These are phyloP conservation scores for Trametopsis cervina DNA, from an alignment of 768 basidiomycete species.

Conservation along the genomic window DNA sequence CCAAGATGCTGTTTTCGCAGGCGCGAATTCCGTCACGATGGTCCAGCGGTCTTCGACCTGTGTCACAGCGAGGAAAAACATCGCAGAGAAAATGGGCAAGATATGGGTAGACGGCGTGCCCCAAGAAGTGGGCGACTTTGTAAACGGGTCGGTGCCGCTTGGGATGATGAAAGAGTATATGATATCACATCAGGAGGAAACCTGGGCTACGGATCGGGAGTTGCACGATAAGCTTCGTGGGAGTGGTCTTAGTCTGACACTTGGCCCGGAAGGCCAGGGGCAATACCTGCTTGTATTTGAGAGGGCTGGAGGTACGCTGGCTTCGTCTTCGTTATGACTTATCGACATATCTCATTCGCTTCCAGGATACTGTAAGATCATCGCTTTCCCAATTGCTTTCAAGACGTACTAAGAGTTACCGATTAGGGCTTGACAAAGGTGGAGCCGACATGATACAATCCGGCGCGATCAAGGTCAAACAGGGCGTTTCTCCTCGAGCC, in stretches of 20 bases:
- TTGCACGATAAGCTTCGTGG: slow-evolving; percentile 28
- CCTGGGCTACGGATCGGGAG: slow-evolving; percentile 25
- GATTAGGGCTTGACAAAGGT: slow-evolving; percentile 16
- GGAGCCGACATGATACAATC: slow-evolving; percentile 14
- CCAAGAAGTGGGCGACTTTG: slow-evolving; percentile 21
- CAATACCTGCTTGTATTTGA: slow-evolving; percentile 22
- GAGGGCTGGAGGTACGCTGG: slow-evolving; percentile 25
- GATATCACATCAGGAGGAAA: slow-evolving; percentile 10
- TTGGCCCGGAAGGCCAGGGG: slow-evolving; percentile 29
- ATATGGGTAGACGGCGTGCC: slow-evolving; percentile 17
- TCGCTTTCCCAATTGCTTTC: not conserved
- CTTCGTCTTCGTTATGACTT: not conserved
- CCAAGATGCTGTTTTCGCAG: slow-evolving; percentile 27
- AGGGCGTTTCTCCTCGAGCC: slow-evolving; percentile 8
- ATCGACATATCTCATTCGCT: not conserved
- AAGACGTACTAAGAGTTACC: not conserved
- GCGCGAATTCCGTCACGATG: slow-evolving; percentile 32
- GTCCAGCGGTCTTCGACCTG: slow-evolving; percentile 35
- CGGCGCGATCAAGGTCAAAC: slow-evolving; percentile 16
- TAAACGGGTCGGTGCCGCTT: slow-evolving; percentile 17
- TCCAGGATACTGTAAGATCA: slow-evolving; percentile 12
- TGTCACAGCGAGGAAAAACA: slow-evolving; percentile 18
- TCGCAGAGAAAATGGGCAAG: not conserved
- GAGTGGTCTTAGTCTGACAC: slow-evolving; percentile 30
- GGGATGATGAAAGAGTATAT: slow-evolving; percentile 17